Evolutionary conservation across 1,139 yeast genomes (phyloP).

Genomic region (Pichia inconspicua): DNA sequence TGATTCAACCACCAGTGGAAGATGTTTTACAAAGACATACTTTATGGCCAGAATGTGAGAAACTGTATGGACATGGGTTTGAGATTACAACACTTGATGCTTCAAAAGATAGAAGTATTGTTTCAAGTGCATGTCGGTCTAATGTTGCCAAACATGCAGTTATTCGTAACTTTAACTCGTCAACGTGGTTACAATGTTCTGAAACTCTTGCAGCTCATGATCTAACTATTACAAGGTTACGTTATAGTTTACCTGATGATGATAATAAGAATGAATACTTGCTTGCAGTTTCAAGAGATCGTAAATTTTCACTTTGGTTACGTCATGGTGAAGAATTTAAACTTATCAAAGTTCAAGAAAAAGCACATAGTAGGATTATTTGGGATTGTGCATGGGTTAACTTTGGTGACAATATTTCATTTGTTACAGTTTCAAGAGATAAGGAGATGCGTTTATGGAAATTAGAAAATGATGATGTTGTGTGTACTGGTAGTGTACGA

Average conservation of each 20-base stretch:
- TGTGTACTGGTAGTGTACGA: slow-evolving; percentile 32
- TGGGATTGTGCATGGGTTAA: slow-evolving; percentile 95
- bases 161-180: slow-evolving; percentile 61
- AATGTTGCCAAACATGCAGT: slow-evolving; percentile 81
- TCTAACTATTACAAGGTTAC: slow-evolving; percentile 76
- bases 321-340: slow-evolving; percentile 34
- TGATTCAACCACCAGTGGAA: slow-evolving; percentile 67
- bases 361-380: slow-evolving; percentile 84
- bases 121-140: slow-evolving; percentile 90
- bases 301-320: slow-evolving; percentile 76
- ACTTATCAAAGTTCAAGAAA: slow-evolving; percentile 41
- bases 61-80: slow-evolving; percentile 94
- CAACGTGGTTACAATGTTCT: slow-evolving; percentile 53
- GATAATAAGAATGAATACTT: slow-evolving; percentile 36
- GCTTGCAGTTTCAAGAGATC: slow-evolving; percentile 82
- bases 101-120: slow-evolving; percentile 52
- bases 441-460: slow-evolving; percentile 69
- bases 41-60: slow-evolving; percentile 90
- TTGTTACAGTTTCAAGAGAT: slow-evolving; percentile 87
- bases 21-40: slow-evolving; percentile 88
- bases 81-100: slow-evolving; percentile 79
- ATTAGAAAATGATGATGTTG: slow-evolving; percentile 31
- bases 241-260: slow-evolving; percentile 38
- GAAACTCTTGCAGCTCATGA: slow-evolving; percentile 55
- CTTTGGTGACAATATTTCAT: slow-evolving; percentile 30